Evolutionary conservation across 305 asterid genomes (phyloP), one percentile per base, ranked within the genome.

Genomic region (Striga hermonthica): DNA sequence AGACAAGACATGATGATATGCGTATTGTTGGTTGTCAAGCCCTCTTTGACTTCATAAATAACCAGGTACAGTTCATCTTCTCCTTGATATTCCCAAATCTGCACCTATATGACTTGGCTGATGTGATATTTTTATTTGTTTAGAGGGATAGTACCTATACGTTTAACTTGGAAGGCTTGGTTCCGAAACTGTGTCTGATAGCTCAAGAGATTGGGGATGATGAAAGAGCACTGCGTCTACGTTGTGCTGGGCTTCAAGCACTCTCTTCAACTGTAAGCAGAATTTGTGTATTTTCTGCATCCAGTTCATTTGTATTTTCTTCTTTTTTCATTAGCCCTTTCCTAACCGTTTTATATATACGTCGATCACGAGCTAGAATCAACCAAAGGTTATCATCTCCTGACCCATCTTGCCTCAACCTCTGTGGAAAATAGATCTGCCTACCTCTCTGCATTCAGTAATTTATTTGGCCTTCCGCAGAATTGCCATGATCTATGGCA

Each of bases 131-230:
- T 65, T 72, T 63, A 49, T 60, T 60, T 69, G 45, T 75, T 75
- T 78, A 85, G 96, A 86, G 69, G 71, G 96, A 88, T 68, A 78
- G 89, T 50, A 79, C 91, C 52, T 82, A 83, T 79, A 84, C 78
- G 86, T 83, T 82, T 74, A 86, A 88, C 81, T 69, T 88, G 70
- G 96, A 88, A 75, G 86, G 89, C 37, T 73, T 88, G 75, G 82
- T 88, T 62, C 96, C 96, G 40, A 88, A 88, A 76, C 81, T 88
- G 64, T 88, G 94, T 79, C 72, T 63, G 77, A 72, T 88, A 60
- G 83, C 96, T 79, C 91, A 88, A 82, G 96, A 85, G 74, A 78
- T 79, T 75, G 96, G 89, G 63, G 82, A 79, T 70, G 89, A 75
- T 62, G 85, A 82, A 72, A 83, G 81, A 60, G 71, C 62, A 3